These are phyloP conservation scores for Stramenopiles sp. DNA, from an alignment of 352 stramenopile genomes.

Conservation along the genomic window DNA sequence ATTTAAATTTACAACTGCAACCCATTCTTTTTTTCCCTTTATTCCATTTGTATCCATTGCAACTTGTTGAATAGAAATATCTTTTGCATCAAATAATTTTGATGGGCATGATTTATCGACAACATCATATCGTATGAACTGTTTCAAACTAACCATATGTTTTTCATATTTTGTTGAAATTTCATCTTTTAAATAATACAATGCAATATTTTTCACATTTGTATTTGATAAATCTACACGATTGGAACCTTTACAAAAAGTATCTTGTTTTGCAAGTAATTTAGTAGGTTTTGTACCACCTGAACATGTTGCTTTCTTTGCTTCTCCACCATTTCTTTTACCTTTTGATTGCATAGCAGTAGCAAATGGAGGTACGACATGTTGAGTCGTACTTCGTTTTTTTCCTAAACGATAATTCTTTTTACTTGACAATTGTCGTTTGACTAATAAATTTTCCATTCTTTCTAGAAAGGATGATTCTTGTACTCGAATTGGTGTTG, in stretches of 20 bases:
- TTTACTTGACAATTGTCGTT: no score
- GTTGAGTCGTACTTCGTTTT: no score
- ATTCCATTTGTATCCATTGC: neutral
- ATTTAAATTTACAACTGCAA: neutral
- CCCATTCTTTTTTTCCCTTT: neutral
- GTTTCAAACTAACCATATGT: neutral
- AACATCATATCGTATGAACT: neutral
- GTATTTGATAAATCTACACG: neutral
- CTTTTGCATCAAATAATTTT: neutral
- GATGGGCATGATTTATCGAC: neutral
- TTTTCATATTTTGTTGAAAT: neutral
- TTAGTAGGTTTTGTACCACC: no score
- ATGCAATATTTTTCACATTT: neutral
- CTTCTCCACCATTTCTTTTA: no score
- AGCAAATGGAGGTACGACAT: no score
- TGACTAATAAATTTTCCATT: no score
- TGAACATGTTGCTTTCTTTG: no score
- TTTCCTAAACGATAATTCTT: no score
- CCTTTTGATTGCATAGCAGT: no score
- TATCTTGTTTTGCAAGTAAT: neutral
- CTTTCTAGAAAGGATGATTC: no score
- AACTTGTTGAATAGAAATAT: conserved; percentile 8
- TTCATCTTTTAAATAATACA: conserved; percentile 1
- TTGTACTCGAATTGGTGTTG: no score
- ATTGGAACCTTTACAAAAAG: neutral